Conservation (phyloP, 305 asterid genomes). For the Petunia hybrid region DNA sequence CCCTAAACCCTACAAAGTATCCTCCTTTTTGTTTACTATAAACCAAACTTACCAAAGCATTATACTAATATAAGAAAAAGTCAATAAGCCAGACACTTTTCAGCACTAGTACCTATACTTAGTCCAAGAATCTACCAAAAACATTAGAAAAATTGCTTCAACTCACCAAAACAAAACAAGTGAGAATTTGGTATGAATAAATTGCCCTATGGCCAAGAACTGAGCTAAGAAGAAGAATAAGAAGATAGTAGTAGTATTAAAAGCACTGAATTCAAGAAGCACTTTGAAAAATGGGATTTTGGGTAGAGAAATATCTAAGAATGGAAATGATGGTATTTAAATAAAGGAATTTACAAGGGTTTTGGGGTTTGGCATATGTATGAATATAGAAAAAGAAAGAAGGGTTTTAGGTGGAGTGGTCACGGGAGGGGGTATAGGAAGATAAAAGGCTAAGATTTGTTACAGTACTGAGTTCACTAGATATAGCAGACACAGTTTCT, state of each 20-base stretch:
- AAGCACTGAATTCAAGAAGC: slow-evolving; percentile 29
- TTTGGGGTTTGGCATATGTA: slow-evolving; percentile 9
- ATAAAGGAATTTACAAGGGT: slow-evolving; percentile 20
- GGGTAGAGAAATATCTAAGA: slow-evolving; percentile 46
- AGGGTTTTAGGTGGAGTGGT: slow-evolving; percentile 43
- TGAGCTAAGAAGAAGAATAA: background rate
- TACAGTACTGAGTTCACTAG: slow-evolving; percentile 34
- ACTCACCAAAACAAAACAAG: background rate
- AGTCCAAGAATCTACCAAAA: slow-evolving; percentile 37
- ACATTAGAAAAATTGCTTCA: slow-evolving; percentile 22
- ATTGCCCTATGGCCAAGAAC: background rate
- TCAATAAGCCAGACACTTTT: slow-evolving; percentile 37
- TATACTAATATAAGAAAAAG: slow-evolving; percentile 24
- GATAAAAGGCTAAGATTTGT: slow-evolving; percentile 52
- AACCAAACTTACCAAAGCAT: slow-evolving; percentile 32
- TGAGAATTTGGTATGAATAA: background rate
- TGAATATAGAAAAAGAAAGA: background rate
- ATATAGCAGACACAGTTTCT: slow-evolving; percentile 32
- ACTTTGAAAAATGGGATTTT: slow-evolving; percentile 13
- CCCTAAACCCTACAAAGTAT: slow-evolving; percentile 53
- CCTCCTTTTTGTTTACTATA: slow-evolving; percentile 28
- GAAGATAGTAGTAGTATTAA: background rate
- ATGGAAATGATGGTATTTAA: slow-evolving; percentile 33
- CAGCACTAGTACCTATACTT: background rate
- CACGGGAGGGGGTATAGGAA: slow-evolving; percentile 56